These are phyloP conservation scores for Xylaria sp. DNA, from an alignment of 2,329 filamentous ascomycete genomes.

Conservation along the genomic window DNA sequence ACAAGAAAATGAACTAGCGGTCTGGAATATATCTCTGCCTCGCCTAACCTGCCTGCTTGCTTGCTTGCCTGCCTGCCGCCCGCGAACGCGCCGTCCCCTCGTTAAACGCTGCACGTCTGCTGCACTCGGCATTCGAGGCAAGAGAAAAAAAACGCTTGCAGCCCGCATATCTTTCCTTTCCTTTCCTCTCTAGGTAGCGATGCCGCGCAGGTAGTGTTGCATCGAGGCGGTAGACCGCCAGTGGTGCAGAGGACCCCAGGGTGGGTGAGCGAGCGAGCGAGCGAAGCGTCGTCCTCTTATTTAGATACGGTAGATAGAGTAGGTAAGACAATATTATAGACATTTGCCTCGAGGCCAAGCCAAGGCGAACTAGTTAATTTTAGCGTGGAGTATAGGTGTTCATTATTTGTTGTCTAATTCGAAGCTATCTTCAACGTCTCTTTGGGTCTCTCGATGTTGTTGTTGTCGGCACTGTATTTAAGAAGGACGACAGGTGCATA, in stretches of 20 bases:
- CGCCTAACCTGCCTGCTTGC: slow-evolving; percentile 8
- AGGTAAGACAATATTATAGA: not conserved
- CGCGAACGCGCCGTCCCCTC: not conserved
- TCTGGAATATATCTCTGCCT: slow-evolving; percentile 22
- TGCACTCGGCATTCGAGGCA: slow-evolving; percentile 9
- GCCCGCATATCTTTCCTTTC: not conserved
- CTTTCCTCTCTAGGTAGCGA: not conserved
- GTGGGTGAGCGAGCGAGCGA: too few species aligned
- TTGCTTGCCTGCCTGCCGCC: slow-evolving; percentile 2
- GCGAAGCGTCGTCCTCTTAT: too few species aligned
- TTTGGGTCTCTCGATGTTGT: too few species aligned
- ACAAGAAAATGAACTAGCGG: slow-evolving; percentile 33
- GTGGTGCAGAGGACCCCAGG: not conserved
- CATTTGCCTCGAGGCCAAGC: too few species aligned
- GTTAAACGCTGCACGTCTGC: slow-evolving; percentile 16
- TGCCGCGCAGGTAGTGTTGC: not conserved
- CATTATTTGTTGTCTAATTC: too few species aligned
- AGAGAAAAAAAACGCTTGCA: slow-evolving; percentile 1
- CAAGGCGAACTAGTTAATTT: too few species aligned
- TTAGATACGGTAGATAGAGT: too few species aligned
- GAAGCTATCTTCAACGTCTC: too few species aligned
- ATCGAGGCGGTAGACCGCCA: slow-evolving; percentile 7
- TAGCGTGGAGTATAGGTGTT: not conserved
- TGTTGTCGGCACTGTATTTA: not conserved
- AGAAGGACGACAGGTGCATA: not conserved